Percentiles rank a stretch among this genome's conserved stretches.
These are phyloP conservation scores for Agapanthus africanus DNA, from an alignment of 106 monocot species.

Conservation along the genomic window DNA sequence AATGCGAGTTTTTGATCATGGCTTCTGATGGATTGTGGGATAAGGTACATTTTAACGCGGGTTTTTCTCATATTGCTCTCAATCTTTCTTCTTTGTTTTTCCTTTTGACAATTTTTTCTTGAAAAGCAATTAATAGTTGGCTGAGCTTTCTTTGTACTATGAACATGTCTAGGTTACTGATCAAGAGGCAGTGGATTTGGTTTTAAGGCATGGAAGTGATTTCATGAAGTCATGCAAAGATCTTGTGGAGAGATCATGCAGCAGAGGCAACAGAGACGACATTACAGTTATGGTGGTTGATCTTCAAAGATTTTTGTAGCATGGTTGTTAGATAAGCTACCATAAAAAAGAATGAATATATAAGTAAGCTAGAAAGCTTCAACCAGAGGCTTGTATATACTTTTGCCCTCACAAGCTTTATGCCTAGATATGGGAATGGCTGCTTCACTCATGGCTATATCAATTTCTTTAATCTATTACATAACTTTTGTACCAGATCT, in stretches of 20 bases:
- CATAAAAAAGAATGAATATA: too few species aligned
- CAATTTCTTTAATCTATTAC: too few species aligned
- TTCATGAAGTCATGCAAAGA: conserved; percentile 42
- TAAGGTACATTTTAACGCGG: conserved; percentile 26
- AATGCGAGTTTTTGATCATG: conserved; percentile 50
- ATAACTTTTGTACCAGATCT: too few species aligned
- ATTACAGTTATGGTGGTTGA: conserved; percentile 71
- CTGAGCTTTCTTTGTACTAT: background rate
- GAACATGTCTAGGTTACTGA: conserved; percentile 32
- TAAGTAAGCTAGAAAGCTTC: too few species aligned
- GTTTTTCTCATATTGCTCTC: too few species aligned
- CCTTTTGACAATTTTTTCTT: background rate
- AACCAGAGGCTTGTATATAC: too few species aligned
- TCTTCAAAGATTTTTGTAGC: conserved; percentile 38
- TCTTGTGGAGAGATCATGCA: conserved; percentile 41
- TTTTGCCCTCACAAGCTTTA: too few species aligned
- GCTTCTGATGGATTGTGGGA: conserved; percentile 85
- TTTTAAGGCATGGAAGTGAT: conserved; percentile 11
- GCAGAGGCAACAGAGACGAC: conserved; percentile 64
- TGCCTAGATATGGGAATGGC: too few species aligned
- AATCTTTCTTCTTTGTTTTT: background rate
- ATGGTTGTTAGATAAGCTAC: too few species aligned
- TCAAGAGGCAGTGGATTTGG: conserved; percentile 67
- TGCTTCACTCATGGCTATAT: too few species aligned
- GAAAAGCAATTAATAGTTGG: background rate